These are phyloP conservation scores for Kwoniella pini DNA, from an alignment of 768 basidiomycete species.

Conservation along the genomic window DNA sequence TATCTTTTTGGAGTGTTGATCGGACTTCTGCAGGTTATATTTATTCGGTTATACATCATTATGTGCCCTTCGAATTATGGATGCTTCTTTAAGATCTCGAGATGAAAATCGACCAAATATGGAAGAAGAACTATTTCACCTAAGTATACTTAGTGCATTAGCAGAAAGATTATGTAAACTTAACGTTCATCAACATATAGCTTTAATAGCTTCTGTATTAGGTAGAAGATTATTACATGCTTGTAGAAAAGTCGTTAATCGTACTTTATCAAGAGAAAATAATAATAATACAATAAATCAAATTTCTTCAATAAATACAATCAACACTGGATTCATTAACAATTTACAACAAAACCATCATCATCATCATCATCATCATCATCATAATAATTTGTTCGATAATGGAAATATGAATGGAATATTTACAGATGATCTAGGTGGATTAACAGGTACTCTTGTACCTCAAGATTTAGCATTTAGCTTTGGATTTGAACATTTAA, in stretches of 20 bases:
- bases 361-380: not conserved
- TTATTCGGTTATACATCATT: slow-evolving; percentile 12
- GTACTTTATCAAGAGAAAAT: not conserved
- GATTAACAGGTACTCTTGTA: not conserved
- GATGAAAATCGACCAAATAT: slow-evolving; percentile 8
- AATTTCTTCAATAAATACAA: not conserved
- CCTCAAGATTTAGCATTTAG: slow-evolving; percentile 6
- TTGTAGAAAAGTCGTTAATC: slow-evolving; percentile 5
- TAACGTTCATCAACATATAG: slow-evolving; percentile 14
- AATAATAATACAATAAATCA: not conserved
- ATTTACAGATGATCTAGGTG: not conserved
- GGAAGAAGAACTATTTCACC: slow-evolving; percentile 15
- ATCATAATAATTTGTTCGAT: not conserved
- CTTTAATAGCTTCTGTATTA: slow-evolving; percentile 16
- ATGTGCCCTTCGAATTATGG: slow-evolving; percentile 16
- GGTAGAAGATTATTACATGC: slow-evolving; percentile 14
- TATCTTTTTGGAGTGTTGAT: no score
- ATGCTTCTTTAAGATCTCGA: not conserved
- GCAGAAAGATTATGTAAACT: slow-evolving; percentile 7
- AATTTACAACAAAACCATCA: not conserved
- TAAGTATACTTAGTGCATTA: slow-evolving; percentile 14
- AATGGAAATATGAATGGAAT: not conserved
- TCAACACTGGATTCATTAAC: not conserved
- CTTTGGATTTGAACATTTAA: slow-evolving; percentile 2
- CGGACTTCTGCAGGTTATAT: slow-evolving; percentile 5